phyloP scores from a whole-genome alignment of 73 alveolate species.

The Halteria grandinella region DNA sequence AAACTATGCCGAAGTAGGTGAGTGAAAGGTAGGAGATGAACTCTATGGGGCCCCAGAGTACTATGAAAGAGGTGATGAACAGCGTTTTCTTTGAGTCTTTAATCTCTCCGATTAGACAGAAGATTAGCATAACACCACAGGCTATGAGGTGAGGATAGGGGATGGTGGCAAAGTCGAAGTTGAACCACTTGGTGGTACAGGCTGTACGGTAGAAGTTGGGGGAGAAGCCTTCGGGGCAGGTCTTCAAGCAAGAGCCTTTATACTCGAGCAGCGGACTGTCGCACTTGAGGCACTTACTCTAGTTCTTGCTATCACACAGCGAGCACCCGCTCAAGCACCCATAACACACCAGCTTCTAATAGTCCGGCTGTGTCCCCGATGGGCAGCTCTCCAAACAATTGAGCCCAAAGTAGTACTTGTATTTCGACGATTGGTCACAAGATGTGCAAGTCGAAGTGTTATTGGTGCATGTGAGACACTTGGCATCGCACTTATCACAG shows the following conservation, averaged over 20 bases:
- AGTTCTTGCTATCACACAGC: background rate
- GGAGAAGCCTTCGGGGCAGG: slow-evolving; percentile 39
- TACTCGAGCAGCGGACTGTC: background rate
- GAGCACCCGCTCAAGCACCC: slow-evolving; percentile 28
- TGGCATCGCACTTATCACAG: background rate
- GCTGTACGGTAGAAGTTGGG: background rate
- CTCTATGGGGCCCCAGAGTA: slow-evolving; percentile 43
- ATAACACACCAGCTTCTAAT: background rate
- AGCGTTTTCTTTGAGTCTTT: slow-evolving; percentile 19
- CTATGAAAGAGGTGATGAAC: slow-evolving; percentile 6
- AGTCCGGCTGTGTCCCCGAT: background rate
- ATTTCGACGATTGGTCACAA: background rate
- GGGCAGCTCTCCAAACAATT: background rate
- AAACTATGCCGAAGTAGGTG: background rate
- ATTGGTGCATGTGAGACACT: background rate
- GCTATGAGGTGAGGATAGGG: slow-evolving; percentile 25
- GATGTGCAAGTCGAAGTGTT: background rate
- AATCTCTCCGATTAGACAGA: background rate
- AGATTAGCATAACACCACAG: background rate
- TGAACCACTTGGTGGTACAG: slow-evolving; percentile 2
- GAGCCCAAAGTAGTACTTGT: background rate
- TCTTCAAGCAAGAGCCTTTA: background rate
- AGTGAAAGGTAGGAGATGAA: background rate
- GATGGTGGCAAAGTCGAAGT: background rate
- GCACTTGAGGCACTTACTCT: slow-evolving; percentile 14